Percentiles rank a stretch among this genome's conserved stretches.
Evolutionary conservation across 495 filamentous ascomycete species (phyloP).

Genomic region (Podospora anserina): DNA sequence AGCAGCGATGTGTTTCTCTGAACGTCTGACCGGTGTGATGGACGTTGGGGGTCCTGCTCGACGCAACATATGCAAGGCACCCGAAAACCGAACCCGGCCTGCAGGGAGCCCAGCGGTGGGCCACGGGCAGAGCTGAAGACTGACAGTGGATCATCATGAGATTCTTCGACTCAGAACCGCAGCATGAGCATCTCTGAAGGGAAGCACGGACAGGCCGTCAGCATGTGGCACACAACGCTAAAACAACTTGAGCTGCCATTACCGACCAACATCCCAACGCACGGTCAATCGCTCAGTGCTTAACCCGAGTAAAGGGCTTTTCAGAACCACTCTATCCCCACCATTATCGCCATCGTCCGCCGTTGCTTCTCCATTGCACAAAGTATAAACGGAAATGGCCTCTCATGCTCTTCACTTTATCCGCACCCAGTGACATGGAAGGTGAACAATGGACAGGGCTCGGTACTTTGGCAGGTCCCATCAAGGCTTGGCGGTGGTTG

Average conservation of each 20-base stretch:
- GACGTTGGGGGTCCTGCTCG: neutral
- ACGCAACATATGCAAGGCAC: neutral
- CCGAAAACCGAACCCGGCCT: neutral
- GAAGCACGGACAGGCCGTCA: neutral
- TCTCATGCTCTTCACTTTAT: too few species aligned
- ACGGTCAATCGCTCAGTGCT: neutral
- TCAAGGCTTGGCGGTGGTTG: too few species aligned
- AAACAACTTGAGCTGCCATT: neutral
- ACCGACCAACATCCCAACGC: neutral
- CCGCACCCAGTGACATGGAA: too few species aligned
- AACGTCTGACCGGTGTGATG: neutral
- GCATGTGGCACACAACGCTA: neutral
- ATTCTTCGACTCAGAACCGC: neutral
- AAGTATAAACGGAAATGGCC: too few species aligned
- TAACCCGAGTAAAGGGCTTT: neutral
- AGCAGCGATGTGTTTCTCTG: neutral
- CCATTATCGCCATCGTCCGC: too few species aligned
- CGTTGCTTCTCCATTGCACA: too few species aligned
- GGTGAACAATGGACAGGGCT: too few species aligned
- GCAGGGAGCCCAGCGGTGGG: neutral
- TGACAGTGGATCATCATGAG: neutral
- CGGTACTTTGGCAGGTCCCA: too few species aligned
- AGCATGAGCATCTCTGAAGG: neutral
- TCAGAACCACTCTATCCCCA: neutral
- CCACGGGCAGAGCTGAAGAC: too few species aligned